Evolutionary conservation across 345 rosid genomes (phyloP), one percentile per base, ranked within the genome.

Genomic region (Toxicodendron radicans): DNA sequence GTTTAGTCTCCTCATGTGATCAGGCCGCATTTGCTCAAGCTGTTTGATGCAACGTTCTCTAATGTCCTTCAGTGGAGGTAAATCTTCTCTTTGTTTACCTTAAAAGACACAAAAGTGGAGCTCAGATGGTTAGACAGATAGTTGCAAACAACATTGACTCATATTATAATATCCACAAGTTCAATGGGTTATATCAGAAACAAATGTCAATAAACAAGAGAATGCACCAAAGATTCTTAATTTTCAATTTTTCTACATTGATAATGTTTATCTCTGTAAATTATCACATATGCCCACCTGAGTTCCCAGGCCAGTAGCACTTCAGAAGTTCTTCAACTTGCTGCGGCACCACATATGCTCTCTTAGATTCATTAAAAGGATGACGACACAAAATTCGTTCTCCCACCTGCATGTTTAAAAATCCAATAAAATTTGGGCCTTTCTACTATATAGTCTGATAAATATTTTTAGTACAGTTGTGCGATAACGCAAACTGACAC

Each of bases 271-370:
- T 48, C 18, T 27, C 35, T 24, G 57, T 24, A 48, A 13, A 16
- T 20, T 52, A 74, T 38, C 27, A 18, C 38, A 54, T n/a, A 41
- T 16, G 73, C 81, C 41, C 51, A 91, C 99, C 98, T 85, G 97
- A 86, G 72, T 66, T 80, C 20, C 98, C 94, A 13, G 95, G 89
- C 97, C 99, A 93, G 68, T 89, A 95, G 79, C 99, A 93, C 81
- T 91, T 89, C 71, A 95, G 75, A 70, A 95, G 92, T 85, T 91
- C 97, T 79, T 93, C 97, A 0, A 95, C 93, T n/a, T 83, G 84
- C 77, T 91, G 90, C 17, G 97, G 99, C 74, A 93, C 97, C 79
- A 93, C 98, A 70, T 88, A 88, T 10, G 98, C 99, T 80, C 99
- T 88, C 81, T 93, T 95, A 17, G 99, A 95, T 83, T 95, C 99